Evolutionary conservation across 768 basidiomycete genomes (phyloP), one percentile per base, ranked within the genome.

Genomic region (Kwoniella pini): DNA sequence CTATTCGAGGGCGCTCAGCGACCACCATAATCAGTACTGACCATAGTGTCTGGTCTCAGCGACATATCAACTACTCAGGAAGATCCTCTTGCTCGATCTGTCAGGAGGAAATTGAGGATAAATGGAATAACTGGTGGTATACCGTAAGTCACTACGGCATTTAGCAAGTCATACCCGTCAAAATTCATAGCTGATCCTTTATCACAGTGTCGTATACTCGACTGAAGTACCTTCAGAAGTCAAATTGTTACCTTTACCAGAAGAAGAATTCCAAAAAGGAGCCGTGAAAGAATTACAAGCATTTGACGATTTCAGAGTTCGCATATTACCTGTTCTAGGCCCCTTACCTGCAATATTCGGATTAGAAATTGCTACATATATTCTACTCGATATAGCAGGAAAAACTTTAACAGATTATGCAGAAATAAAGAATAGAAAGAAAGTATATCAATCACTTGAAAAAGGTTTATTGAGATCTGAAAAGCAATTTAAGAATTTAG

Each of bases 21-120:
- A n/a, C 12, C 30, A 15, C 4, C 27, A 7, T 13, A 21, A 26
- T n/a, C n/a, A 30, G n/a, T 12, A 27, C 56, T 62, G 27, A 45
- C 26, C n/a, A 42, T 42, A 6, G n/a, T 33, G 2, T 45, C 19
- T 30, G n/a, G n/a, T 28, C 4, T n/a, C 15, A 88, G 87, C 64
- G 95, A 98, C 79, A 91, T 98, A 68, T 92, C 93, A 2, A 82
- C 82, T 58, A 97, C 96, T 0, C 83, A 90, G 39, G 95, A 98
- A 71, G 96, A 98, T 77, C 93, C 94, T 3, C 85, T 99, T 17
- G 96, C 96, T 22, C 88, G 94, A 58, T 84, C 89, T 21, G 93
- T 98, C 26, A 85, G 96, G 3, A 82, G 87, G 26, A 85, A 89
- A 46, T 65, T 82, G 56, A 69, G 74, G 19, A 48, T 68, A 6